Evolutionary conservation across 805 yeast species (phyloP).

Genomic region (Cyberlindnera galapagoensis): DNA sequence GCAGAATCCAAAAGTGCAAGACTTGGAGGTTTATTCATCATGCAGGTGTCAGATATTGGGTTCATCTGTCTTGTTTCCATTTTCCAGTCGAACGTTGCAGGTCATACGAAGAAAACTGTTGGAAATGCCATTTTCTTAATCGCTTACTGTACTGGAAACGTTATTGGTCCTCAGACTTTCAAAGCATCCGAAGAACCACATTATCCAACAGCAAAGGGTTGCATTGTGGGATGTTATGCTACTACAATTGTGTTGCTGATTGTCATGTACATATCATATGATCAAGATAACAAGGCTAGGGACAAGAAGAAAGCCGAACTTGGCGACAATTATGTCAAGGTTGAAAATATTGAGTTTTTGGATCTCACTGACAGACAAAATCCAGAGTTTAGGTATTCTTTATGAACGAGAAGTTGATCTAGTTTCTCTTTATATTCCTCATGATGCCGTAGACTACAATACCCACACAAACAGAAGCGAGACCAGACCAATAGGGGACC

Average conservation of each 20-base stretch:
- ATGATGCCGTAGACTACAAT: no score
- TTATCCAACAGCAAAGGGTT: constrained; percentile 47
- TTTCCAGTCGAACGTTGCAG: constrained; percentile 51
- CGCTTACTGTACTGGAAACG: constrained; percentile 61
- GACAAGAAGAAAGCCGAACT: constrained; percentile 26
- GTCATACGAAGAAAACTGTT: constrained; percentile 66
- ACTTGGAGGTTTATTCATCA: constrained; percentile 24
- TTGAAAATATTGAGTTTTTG: constrained; percentile 34
- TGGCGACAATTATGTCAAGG: constrained; percentile 20
- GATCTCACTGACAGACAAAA: constrained; percentile 36
- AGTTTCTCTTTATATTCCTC: no score
- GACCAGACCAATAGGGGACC: no score
- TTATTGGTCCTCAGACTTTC: constrained; percentile 73
- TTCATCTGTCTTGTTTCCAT: constrained; percentile 29
- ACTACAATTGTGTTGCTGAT: constrained; percentile 35
- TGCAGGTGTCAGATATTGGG: constrained; percentile 30
- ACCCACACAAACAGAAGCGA: no score
- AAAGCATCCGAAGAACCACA: constrained; percentile 49
- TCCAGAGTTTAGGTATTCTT: constrained; percentile 30
- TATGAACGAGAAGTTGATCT: no score
- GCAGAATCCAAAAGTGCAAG: constrained; percentile 23
- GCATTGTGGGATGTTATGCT: constrained; percentile 19
- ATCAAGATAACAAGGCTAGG: constrained; percentile 37
- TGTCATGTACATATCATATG: constrained; percentile 23
- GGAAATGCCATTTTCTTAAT: constrained; percentile 53